Evolutionary conservation across 1,284 basidiomycete genomes (phyloP).

Genomic region (Ceratobasidium sp.): DNA sequence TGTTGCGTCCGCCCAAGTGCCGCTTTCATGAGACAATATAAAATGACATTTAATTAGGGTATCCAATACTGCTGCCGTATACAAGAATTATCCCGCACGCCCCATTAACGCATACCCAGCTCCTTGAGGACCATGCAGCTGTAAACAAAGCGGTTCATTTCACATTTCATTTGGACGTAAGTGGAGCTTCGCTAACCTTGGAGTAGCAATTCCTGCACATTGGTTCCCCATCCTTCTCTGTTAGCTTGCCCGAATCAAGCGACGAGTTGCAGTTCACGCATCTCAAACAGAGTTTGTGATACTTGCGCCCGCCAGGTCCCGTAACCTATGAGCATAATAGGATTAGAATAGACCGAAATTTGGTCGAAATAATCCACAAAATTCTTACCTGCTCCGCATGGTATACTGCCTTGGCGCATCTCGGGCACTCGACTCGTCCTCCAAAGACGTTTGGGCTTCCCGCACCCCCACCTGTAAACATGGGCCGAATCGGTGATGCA

Average conservation of each 20-base stretch:
- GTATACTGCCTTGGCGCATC: slow-evolving; percentile 50
- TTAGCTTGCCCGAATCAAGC: slow-evolving; percentile 75
- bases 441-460: slow-evolving; percentile 42
- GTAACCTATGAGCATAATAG: slow-evolving; percentile 68
- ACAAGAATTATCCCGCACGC: slow-evolving; percentile 61
- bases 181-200: slow-evolving; percentile 64
- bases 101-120: slow-evolving; percentile 79
- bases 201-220: slow-evolving; percentile 77
- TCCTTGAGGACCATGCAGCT: slow-evolving; percentile 72
- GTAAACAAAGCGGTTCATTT: slow-evolving; percentile 4
- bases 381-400: slow-evolving; percentile 49
- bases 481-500: slow-evolving; percentile 35
- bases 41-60: slow-evolving; percentile 29
- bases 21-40: not conserved
- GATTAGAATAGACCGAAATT: not conserved
- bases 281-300: slow-evolving; percentile 78
- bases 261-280: slow-evolving; percentile 75
- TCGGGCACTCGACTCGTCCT: slow-evolving; percentile 48
- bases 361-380: not conserved
- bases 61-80: slow-evolving; percentile 12
- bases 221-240: slow-evolving; percentile 79
- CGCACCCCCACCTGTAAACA: slow-evolving; percentile 43
- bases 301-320: slow-evolving; percentile 71
- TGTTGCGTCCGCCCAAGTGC: too few species aligned
- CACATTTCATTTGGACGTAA: slow-evolving; percentile 43